A percentile compares a stretch with the other conserved stretches of the same genome.
Conservation (phyloP, 2,329 filamentous ascomycete species). For the Aspergillus thermomutatus region DNA sequence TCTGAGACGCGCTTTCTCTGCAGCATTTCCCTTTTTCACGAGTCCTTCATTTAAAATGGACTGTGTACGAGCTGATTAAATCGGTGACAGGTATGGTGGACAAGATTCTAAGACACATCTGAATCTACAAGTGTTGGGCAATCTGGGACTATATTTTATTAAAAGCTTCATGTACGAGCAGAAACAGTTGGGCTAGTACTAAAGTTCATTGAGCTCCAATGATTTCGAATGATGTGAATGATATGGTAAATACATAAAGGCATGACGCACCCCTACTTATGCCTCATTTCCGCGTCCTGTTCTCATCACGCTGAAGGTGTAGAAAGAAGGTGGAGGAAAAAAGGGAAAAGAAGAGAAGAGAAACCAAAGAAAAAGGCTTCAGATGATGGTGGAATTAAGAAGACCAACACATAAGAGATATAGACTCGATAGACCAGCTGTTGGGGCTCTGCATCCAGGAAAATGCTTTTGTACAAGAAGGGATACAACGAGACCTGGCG, state of each 20-base stretch:
- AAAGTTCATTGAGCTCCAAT: conserved; percentile 12
- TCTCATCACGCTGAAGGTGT: conserved; percentile 6
- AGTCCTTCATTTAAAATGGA: background rate
- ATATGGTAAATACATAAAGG: conserved; percentile 24
- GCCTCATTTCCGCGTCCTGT: conserved; percentile 13
- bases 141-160: background rate
- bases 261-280: conserved; percentile 9
- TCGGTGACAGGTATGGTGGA: background rate
- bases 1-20: conserved; percentile 10
- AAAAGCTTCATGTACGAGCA: background rate
- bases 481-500: conserved; percentile 6
- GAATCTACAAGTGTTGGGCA: background rate
- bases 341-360: conserved; percentile 6
- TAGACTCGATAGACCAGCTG: conserved; percentile 9
- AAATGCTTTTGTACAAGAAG: conserved; percentile 34
- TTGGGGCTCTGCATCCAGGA: conserved; percentile 10
- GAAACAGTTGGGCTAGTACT: background rate
- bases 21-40: background rate
- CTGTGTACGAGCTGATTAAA: background rate
- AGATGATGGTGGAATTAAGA: background rate
- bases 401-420: conserved; percentile 10
- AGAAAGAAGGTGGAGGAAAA: conserved; percentile 9
- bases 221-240: conserved; percentile 6
- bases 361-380: conserved; percentile 1
- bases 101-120: background rate